Conservation (phyloP, 257 asterid species). For the Fraxinus excelsior region DNA sequence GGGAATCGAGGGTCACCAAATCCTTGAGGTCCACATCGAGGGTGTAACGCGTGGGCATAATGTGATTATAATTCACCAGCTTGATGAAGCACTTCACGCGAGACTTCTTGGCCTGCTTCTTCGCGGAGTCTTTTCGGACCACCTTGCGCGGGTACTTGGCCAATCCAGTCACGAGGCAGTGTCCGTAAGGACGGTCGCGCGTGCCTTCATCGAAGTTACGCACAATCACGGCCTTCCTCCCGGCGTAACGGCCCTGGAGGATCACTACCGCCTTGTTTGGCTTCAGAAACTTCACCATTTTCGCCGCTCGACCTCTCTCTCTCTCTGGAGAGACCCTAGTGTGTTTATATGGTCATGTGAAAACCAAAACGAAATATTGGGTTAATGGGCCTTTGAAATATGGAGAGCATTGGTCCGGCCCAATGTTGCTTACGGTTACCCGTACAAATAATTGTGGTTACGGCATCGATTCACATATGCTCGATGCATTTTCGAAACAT, state of each 20-base stretch:
- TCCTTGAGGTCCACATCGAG: background rate
- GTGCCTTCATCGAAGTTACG: background rate
- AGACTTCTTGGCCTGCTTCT: no score
- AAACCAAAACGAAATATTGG: background rate
- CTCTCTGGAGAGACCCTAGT: background rate
- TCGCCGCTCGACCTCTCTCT: background rate
- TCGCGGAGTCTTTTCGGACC: no score
- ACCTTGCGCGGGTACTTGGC: background rate
- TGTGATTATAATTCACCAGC: background rate
- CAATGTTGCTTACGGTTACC: no score
- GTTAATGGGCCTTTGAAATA: background rate
- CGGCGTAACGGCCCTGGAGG: background rate
- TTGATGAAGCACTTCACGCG: no score
- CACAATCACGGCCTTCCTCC: background rate
- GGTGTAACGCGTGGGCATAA: background rate
- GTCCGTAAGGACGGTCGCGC: background rate
- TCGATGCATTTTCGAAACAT: no score
- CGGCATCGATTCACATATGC: no score
- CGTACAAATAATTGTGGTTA: no score
- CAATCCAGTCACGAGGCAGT: background rate
- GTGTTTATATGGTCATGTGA: background rate
- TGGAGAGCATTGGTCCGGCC: background rate
- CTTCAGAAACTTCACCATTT: background rate
- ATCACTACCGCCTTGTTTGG: background rate
- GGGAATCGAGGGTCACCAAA: background rate